Base-by-base conservation (phyloP, 1,139 yeast species). In the Kodamaea derodonti region DNA sequence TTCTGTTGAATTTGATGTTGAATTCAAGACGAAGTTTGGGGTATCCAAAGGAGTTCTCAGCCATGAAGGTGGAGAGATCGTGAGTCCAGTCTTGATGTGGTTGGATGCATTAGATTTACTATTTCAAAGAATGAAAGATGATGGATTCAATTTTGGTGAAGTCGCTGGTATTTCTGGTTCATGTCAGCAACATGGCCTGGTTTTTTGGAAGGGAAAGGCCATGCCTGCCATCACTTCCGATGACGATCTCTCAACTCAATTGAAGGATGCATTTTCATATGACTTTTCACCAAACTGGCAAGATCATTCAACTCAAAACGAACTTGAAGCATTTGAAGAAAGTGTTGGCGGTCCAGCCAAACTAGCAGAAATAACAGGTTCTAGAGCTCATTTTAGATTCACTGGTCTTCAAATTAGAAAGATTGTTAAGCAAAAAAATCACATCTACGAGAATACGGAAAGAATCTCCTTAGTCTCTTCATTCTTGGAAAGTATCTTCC, bases 101-200 rank as follows among this genome's bases (percentile, higher is more conserved):
- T 65, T 88, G 28, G 95, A 84, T 44, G 87, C 96, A 0, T 51
- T 88, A 24, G 94, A 88, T 51, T 52, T 74, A 39, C 61, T 85
- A 3, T 71, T 88, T 39, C 55, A 49, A n/a, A 54, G 69, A 36
- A 76, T 86, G 80, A 62, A 66, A 40, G 33, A 51, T 1, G 73
- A 72, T 20, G 46, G 57, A 1, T 78, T 85, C 49, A 84, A 82
- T 4, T 75, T 88, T 50, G 50, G 60, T 3, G 52, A 60, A 30
- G 88, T 88, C n/a, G 64, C 48, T 27, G 90, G 86, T 1, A 72
- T 88, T 33, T 75, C 85, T 35, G 97, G 97, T 0, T 86, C 95
- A 0, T 84, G 95, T 36, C 96, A 88, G 60, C 97, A 88, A 51
- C 97, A 88, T 51, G 97, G 95, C 1, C 82, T 95, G 3, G 88